These are phyloP conservation scores for Umbelopsis isabellina DNA, from an alignment of 192 early-diverging fungal species.

Conservation along the genomic window DNA sequence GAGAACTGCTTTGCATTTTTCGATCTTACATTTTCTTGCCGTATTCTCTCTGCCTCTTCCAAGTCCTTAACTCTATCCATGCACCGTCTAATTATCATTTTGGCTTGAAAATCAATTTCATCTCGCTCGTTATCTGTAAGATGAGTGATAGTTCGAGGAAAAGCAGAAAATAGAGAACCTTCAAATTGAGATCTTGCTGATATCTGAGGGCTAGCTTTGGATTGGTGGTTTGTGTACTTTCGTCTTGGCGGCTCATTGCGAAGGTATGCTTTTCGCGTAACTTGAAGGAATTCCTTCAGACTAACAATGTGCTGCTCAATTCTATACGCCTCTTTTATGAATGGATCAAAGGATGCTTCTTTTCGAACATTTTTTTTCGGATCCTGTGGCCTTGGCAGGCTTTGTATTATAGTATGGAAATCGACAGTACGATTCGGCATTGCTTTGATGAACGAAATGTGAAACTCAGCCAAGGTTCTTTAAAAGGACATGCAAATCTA, in stretches of 20 bases:
- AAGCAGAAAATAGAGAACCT: slow-evolving; percentile 26
- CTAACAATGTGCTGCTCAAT: slow-evolving; percentile 57
- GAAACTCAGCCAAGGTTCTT: neutral
- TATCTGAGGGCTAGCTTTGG: slow-evolving; percentile 25
- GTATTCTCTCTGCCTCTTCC: slow-evolving; percentile 51
- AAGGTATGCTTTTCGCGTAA: slow-evolving; percentile 58
- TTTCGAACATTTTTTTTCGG: neutral
- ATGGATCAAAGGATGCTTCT: slow-evolving; percentile 42
- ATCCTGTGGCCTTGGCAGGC: slow-evolving; percentile 17
- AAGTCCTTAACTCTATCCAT: slow-evolving; percentile 61
- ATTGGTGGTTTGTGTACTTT: neutral
- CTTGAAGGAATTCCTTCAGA: slow-evolving; percentile 52
- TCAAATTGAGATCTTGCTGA: slow-evolving; percentile 23
- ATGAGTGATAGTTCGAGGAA: slow-evolving; percentile 26
- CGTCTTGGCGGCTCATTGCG: slow-evolving; percentile 12
- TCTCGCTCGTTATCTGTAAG: slow-evolving; percentile 68
- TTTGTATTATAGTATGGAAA: slow-evolving; percentile 24
- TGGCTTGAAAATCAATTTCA: slow-evolving; percentile 68
- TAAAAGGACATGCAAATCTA: neutral
- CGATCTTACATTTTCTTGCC: slow-evolving; percentile 25
- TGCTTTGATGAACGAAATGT: neutral
- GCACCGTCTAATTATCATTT: slow-evolving; percentile 58
- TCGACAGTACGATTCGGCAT: slow-evolving; percentile 33
- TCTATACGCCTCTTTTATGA: slow-evolving; percentile 61
- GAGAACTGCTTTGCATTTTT: slow-evolving; percentile 38